Conservation (phyloP, 2,329 filamentous ascomycete species). For the Aquanectria penicillioides region DNA sequence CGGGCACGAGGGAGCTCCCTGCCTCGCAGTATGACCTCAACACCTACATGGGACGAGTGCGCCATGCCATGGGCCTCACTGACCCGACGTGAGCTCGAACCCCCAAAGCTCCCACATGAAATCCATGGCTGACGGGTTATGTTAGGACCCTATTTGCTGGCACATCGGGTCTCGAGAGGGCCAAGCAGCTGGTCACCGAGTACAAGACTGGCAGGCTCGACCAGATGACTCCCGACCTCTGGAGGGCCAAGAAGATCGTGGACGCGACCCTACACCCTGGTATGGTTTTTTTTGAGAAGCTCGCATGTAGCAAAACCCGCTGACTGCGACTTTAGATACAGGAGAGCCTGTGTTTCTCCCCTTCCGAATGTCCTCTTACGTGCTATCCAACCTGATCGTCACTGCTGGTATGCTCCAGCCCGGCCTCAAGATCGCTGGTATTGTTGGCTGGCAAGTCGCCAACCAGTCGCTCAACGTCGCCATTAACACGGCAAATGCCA, state of each 20-base stretch:
- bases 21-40: slow-evolving; percentile 90
- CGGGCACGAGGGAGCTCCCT: slow-evolving; percentile 82
- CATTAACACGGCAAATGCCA: slow-evolving; percentile 97
- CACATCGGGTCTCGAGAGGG: slow-evolving; percentile 80
- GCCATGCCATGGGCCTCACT: slow-evolving; percentile 87
- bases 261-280: slow-evolving; percentile 96
- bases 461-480: slow-evolving; percentile 99
- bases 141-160: slow-evolving; percentile 87
- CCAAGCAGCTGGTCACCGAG: slow-evolving; percentile 81
- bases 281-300: slow-evolving; percentile 53
- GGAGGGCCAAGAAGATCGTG: slow-evolving; percentile 96
- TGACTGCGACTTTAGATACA: slow-evolving; percentile 71
- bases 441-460: slow-evolving; percentile 91
- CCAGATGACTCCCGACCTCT: slow-evolving; percentile 89
- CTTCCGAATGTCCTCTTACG: slow-evolving; percentile 97
- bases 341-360: slow-evolving; percentile 91
- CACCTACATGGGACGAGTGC: slow-evolving; percentile 95
- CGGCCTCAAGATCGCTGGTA: slow-evolving; percentile 82
- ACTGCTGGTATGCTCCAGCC: slow-evolving; percentile 98
- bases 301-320: neutral
- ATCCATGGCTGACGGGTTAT: slow-evolving; percentile 18
- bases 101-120: neutral
- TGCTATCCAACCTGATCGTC: slow-evolving; percentile 91
- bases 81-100: slow-evolving; percentile 85
- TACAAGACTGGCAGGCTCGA: slow-evolving; percentile 87